phyloP scores from a whole-genome alignment of 2,329 filamentous ascomycete genomes.

The Scedosporium boydii region DNA sequence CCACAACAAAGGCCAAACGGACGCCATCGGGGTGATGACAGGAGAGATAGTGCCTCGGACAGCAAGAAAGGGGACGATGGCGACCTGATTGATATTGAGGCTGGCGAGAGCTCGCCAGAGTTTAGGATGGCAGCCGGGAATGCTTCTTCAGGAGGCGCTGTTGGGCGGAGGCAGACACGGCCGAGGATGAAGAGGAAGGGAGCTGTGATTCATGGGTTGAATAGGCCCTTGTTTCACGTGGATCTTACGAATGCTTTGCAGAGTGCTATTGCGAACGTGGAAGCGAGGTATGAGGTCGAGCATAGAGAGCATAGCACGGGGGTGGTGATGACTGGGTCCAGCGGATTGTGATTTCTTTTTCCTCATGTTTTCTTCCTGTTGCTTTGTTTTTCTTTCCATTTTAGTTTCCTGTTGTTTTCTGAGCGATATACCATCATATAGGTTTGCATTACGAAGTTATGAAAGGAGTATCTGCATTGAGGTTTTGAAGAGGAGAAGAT shows the following conservation, averaged over 20 bases:
- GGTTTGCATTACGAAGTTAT: too few relatives aligned
- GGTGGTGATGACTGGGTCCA: neutral
- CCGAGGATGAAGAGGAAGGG: constrained; percentile 39
- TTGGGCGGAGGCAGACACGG: constrained; percentile 44
- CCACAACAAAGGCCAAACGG: neutral
- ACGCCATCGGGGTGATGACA: neutral
- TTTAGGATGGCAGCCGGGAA: too few relatives aligned
- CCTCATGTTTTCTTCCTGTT: neutral
- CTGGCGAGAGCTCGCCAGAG: too few relatives aligned
- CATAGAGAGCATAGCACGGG: neutral
- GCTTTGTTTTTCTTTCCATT: too few relatives aligned
- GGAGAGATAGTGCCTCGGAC: too few relatives aligned
- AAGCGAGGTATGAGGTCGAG: constrained; percentile 35
- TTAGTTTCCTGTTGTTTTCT: too few relatives aligned
- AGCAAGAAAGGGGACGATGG: too few relatives aligned
- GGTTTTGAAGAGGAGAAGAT: too few relatives aligned
- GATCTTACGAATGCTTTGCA: constrained; percentile 85
- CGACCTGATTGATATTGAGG: too few relatives aligned
- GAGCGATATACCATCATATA: too few relatives aligned
- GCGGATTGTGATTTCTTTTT: neutral
- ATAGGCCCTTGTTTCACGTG: constrained; percentile 86
- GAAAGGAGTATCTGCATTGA: too few relatives aligned
- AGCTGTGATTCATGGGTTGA: constrained; percentile 67
- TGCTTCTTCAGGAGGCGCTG: too few relatives aligned
- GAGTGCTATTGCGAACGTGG: constrained; percentile 72